Conservation (phyloP, 2,329 filamentous ascomycete species). For the Fusarium metavorans region DNA sequence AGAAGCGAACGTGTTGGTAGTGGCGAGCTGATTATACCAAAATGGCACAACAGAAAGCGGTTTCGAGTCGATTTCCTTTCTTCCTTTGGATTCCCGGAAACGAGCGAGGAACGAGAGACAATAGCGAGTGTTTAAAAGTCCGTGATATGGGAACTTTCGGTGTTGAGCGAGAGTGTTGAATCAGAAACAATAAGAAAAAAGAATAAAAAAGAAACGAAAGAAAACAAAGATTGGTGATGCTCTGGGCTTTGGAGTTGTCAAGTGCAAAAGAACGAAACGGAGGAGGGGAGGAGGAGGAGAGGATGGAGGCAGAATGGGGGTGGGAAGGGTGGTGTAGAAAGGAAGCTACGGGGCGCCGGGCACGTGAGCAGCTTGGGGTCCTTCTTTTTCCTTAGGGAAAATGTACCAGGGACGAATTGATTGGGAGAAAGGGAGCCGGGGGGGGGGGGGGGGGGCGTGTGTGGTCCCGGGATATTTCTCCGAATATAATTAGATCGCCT, state of each 20-base stretch:
- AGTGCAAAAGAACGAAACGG: slow-evolving; percentile 12
- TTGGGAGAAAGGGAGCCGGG: background rate
- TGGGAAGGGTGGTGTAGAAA: slow-evolving; percentile 38
- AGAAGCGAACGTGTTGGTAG: slow-evolving; percentile 34
- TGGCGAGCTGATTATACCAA: slow-evolving; percentile 15
- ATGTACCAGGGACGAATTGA: background rate
- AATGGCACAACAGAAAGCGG: slow-evolving; percentile 5
- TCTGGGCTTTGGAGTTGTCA: slow-evolving; percentile 28
- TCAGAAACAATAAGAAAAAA: slow-evolving; percentile 15
- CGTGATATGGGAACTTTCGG: slow-evolving; percentile 9
- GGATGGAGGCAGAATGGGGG: slow-evolving; percentile 24
- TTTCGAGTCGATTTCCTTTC: slow-evolving; percentile 11
- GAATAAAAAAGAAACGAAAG: slow-evolving; percentile 14
- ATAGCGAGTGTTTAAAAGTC: slow-evolving; percentile 34
- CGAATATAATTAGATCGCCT: slow-evolving; percentile 40
- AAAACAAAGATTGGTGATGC: slow-evolving; percentile 13
- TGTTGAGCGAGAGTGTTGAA: slow-evolving; percentile 31
- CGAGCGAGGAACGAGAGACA: slow-evolving; percentile 34
- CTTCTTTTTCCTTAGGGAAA: background rate
- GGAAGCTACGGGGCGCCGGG: slow-evolving; percentile 34
- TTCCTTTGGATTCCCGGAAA: slow-evolving; percentile 8
- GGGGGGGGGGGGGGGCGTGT: slow-evolving; percentile 16
- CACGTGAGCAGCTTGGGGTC: slow-evolving; percentile 15
- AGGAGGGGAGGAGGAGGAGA: background rate
- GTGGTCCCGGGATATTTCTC: slow-evolving; percentile 36